Evolutionary conservation across 2,329 filamentous ascomycete species (phyloP).

Genomic region (Colletotrichum sp.): DNA sequence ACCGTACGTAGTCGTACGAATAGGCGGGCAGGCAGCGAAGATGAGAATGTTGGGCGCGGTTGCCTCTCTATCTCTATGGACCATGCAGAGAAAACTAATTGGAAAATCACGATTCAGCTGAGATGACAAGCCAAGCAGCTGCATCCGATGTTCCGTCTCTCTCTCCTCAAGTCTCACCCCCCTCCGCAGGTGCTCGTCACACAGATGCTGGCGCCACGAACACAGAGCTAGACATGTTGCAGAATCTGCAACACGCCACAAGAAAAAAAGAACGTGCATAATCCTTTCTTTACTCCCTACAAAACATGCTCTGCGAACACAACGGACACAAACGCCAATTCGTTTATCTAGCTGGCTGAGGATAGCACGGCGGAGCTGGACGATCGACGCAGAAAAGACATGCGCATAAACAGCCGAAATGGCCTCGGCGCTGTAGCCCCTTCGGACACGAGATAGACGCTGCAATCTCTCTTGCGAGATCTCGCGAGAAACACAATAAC

Average conservation of each 20-base stretch:
- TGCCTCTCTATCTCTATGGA: background rate
- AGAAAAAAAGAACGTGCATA: constrained; percentile 5
- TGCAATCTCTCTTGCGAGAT: background rate
- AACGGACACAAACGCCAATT: background rate
- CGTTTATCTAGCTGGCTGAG: background rate
- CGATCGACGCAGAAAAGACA: background rate
- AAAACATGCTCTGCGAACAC: background rate
- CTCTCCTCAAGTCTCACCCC: background rate
- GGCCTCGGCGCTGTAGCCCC: background rate
- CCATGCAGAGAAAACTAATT: background rate
- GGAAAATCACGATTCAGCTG: background rate
- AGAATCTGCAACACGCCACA: constrained; percentile 20
- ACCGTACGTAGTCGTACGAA: too few relatives aligned
- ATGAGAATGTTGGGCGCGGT: background rate
- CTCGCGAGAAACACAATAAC: background rate
- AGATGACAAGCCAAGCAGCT: background rate
- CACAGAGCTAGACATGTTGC: constrained; percentile 14
- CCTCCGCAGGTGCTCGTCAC: background rate
- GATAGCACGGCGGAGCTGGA: background rate
- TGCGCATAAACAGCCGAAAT: background rate
- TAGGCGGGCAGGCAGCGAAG: background rate
- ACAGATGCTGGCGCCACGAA: background rate
- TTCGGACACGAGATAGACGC: background rate
- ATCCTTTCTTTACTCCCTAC: background rate
- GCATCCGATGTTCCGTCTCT: background rate